phyloP scores from a whole-genome alignment of 352 stramenopile genomes.

The Peronospora destructor region DNA sequence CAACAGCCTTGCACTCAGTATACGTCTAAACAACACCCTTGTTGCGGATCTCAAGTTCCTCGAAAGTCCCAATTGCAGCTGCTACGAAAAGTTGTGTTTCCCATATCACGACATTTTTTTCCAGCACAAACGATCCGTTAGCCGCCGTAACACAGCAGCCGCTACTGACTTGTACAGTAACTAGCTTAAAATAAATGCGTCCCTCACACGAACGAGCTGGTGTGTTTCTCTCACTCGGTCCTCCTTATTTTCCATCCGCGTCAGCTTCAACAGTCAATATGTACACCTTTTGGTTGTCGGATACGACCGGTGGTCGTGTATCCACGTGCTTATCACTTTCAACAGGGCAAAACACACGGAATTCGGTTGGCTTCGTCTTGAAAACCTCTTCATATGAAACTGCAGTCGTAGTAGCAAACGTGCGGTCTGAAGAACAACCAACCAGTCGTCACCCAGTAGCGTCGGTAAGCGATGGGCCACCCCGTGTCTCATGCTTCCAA shows the following conservation, averaged over 20 bases:
- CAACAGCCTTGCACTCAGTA: no score
- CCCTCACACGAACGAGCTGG: background rate
- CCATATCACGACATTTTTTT: no score
- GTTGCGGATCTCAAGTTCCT: no score
- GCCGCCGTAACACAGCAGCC: no score
- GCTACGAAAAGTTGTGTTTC: no score
- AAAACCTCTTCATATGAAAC: background rate
- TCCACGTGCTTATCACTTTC: slow-evolving; percentile 2
- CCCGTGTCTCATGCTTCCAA: slow-evolving; percentile 7
- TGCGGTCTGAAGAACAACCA: slow-evolving; percentile 29
- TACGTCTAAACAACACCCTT: no score
- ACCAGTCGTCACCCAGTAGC: background rate
- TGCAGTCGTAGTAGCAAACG: slow-evolving; percentile 26
- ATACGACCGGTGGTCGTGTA: slow-evolving; percentile 9
- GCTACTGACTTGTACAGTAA: no score
- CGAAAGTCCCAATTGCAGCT: no score
- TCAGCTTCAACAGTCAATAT: slow-evolving; percentile 1
- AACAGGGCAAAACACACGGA: slow-evolving; percentile 1
- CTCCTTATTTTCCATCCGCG: background rate
- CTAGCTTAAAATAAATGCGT: background rate
- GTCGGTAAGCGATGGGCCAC: slow-evolving; percentile 6
- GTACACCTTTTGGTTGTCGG: slow-evolving; percentile 15
- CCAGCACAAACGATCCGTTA: no score
- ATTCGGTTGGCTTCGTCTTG: slow-evolving; percentile 18
- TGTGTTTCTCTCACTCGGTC: background rate